These are phyloP conservation scores for Gynostemma pentaphyllum DNA, from an alignment of 306 rosid genomes.

Conservation along the genomic window DNA sequence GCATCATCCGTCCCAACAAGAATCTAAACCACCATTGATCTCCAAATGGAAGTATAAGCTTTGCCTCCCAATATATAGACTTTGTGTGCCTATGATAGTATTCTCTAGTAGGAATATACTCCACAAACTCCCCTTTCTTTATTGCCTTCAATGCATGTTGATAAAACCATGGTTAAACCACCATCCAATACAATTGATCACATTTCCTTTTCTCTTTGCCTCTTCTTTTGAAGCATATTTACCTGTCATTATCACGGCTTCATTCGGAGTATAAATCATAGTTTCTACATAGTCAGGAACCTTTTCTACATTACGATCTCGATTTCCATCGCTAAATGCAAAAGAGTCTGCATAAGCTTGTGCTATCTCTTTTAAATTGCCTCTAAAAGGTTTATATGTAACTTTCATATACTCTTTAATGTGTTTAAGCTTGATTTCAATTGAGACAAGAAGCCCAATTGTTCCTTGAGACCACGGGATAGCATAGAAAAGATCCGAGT, in stretches of 20 bases:
- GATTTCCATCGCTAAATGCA: conserved; percentile 84
- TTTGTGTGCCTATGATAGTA: conserved; percentile 96
- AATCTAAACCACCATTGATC: conserved; percentile 94
- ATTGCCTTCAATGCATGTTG: conserved; percentile 80
- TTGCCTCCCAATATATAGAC: conserved; percentile 96
- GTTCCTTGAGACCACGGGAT: conserved; percentile 99
- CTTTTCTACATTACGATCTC: conserved; percentile 67
- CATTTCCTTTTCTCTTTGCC: conserved; percentile 86
- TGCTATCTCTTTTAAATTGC: conserved; percentile 66
- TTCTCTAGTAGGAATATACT: conserved; percentile 89
- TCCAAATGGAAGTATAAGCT: conserved; percentile 91
- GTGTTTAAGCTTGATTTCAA: conserved; percentile 77
- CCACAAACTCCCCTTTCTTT: conserved; percentile 77
- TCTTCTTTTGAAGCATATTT: conserved; percentile 77
- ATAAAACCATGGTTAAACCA: conserved; percentile 97
- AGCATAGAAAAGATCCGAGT: conserved; percentile 77
- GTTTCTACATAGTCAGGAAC: conserved; percentile 95
- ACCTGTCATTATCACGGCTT: conserved; percentile 89
- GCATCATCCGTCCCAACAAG: conserved; percentile 95
- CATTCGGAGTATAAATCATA: conserved; percentile 62
- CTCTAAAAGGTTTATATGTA: conserved; percentile 65
- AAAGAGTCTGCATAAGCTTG: conserved; percentile 76
- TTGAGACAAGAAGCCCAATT: conserved; percentile 89
- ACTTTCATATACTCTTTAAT: conserved; percentile 87
- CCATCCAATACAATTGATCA: conserved; percentile 79